Evolutionary conservation across 495 filamentous ascomycete species (phyloP), one percentile per base, ranked within the genome.

Genomic region (Hypoxylon rickii): DNA sequence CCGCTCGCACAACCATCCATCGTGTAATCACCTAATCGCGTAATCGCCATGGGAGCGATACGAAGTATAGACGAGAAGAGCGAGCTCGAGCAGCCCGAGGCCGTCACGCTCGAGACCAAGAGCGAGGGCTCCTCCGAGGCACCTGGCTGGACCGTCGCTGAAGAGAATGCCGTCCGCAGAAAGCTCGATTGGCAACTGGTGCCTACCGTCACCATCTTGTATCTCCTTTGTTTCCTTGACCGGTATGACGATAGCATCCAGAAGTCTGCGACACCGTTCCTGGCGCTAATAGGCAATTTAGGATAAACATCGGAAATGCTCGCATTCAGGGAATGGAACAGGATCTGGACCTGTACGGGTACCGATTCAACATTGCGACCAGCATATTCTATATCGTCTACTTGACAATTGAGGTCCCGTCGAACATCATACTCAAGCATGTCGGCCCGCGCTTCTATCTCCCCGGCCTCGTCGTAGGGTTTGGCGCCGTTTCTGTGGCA

Each of bases 351-450:
- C 79, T 88, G 18, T 63, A 57, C 21, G 76, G 77, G 24, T 59
- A 76, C 38, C 71, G 75, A 12, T 85, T 84, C 64, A 85, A 84
- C 65, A 79, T 79, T 75, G 73, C 79, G 1, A 81, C 84, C 19
- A 80, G 76, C 55, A 75, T 78, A 34, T 82, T 83, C 63, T 90
- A 89, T 68, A 84, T 91, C 61, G 76, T 86, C 26, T 91, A 90
- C 61, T 70, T 81, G 3, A 68, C 81, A 8, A 80, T 88, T 46
- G 85, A 88, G 60, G 76, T 88, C 7, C 85, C 84, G 2, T 82
- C 77, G 55, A 89, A 89, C 50, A 73, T 89, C 43, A 50, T 88
- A 6, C 70, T 89, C 46, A 87, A 86, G 73, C 76, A 69, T 40
- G 56, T 86, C 46, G 73, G 80, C 34, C 80, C 82, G 0, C 82